Conservation (phyloP, 164 flowering plant species). For the Nymphaea thermarum region DNA sequence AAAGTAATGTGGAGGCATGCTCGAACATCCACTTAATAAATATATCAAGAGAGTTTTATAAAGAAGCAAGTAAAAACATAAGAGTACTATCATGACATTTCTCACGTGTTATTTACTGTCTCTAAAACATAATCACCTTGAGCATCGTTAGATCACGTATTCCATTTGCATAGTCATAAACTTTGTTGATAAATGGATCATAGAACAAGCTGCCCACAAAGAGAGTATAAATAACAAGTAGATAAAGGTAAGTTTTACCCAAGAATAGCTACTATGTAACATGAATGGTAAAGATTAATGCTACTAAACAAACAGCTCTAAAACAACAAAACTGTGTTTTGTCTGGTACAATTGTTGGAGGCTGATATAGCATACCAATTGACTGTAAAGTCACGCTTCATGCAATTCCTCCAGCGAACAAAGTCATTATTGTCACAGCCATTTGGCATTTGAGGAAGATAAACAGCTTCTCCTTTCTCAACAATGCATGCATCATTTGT, state of each 20-base stretch:
- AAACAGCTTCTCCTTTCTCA: constrained; percentile 17
- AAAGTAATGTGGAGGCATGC: neutral
- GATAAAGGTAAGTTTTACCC: neutral
- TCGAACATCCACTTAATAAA: too few species aligned
- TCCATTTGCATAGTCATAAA: constrained; percentile 72
- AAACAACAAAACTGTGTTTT: neutral
- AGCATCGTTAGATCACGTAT: constrained; percentile 46
- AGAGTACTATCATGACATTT: too few species aligned
- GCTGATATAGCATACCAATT: constrained; percentile 39
- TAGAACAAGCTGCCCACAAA: constrained; percentile 62
- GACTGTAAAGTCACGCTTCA: constrained; percentile 79
- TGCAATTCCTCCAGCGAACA: constrained; percentile 50
- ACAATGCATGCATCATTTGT: constrained; percentile 23
- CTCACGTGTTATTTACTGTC: too few species aligned
- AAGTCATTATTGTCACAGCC: constrained; percentile 36
- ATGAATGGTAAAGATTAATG: neutral
- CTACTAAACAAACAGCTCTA: neutral
- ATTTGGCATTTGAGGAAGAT: constrained; percentile 20
- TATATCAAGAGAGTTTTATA: neutral
- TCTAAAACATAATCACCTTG: constrained; percentile 33
- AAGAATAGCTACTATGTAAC: neutral
- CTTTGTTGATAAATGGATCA: constrained; percentile 50
- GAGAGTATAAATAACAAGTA: neutral
- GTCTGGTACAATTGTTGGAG: neutral
- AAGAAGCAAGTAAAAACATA: too few species aligned